phyloP scores from a whole-genome alignment of 352 stramenopile species.

The Globisporangium viniferum region DNA sequence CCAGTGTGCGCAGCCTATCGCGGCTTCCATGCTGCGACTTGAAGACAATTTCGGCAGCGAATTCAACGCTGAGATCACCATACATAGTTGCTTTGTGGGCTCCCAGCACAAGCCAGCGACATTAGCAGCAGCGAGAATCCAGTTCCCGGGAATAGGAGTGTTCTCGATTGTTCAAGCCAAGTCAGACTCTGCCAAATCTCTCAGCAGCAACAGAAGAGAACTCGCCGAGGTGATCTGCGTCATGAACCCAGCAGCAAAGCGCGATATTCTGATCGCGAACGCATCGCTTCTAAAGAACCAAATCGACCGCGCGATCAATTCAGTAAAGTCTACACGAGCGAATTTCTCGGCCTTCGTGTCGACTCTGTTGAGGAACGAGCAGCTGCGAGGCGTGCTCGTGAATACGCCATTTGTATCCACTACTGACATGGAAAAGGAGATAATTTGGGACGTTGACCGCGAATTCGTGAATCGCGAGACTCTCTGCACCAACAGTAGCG shows the following conservation, averaged over 20 bases:
- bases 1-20: neutral
- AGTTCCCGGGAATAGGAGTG: neutral
- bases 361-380: neutral
- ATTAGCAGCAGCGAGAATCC: neutral
- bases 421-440: slow-evolving; percentile 7
- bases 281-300: neutral
- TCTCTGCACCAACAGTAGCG: neutral
- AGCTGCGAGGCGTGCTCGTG: slow-evolving; percentile 4
- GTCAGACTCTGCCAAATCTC: neutral
- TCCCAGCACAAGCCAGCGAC: neutral
- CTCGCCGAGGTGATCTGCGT: slow-evolving; percentile 3
- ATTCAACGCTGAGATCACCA: neutral
- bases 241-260: neutral
- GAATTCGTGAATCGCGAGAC: neutral
- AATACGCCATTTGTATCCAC: slow-evolving; percentile 10
- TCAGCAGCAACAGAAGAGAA: too few relatives aligned
- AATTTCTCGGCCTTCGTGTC: slow-evolving; percentile 6
- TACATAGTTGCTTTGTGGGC: neutral
- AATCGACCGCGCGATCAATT: neutral
- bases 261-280: neutral
- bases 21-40: neutral
- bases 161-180: neutral
- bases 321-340: neutral
- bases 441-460: slow-evolving; percentile 9
- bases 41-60: neutral